Base-by-base conservation (phyloP, 208 protist species). In the Acanthamoeba pearcei region DNA sequence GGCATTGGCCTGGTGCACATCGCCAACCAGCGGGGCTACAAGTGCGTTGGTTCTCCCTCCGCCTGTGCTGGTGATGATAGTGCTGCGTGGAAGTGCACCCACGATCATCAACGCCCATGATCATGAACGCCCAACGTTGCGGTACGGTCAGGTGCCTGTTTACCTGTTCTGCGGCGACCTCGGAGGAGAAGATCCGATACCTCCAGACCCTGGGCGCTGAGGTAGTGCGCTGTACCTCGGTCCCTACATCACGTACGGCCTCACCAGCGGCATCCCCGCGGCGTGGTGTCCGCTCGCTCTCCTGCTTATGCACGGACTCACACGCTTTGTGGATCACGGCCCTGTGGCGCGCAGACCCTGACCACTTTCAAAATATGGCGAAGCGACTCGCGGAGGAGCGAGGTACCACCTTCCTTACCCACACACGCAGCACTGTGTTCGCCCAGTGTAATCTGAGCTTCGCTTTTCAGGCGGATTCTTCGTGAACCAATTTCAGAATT, bases 401-500 rank as follows among this genome's bases (percentile, higher is more conserved):
- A 13, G 53, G 68, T 78, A 57, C 10, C 6, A 17, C 32, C 0
- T 22, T 1, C 0, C 68, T 12, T 76, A 22, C 55, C 22, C 19
- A 9, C 15, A 19, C 22, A 49, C 46, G 46, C 22, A 62, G 15
- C 19, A 60, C 15, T 57, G 10, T 57, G 17, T 3, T 2, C 0
- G 12, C 19, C 24, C 19, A 62, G 55, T 62, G 22, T 10, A 8
- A 62, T 5, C 55, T 62, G 55, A 62, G 6, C 22, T 76, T 74
- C 27, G 1, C 27, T 15, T 42, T 32, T 38, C 12, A 22, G 72
- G 76, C 35, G 85, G 89, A 42, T 96, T 96, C 86, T 97, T 97
- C 66, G 76, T 88, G 13, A 93, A 98, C 64, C 97, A 98, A 90
- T 98, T 97, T 72, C 96, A 98, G n/a, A 97, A 97, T 85, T n/a